phyloP scores from a whole-genome alignment of 257 asterid genomes.

The Petunia axillaris region DNA sequence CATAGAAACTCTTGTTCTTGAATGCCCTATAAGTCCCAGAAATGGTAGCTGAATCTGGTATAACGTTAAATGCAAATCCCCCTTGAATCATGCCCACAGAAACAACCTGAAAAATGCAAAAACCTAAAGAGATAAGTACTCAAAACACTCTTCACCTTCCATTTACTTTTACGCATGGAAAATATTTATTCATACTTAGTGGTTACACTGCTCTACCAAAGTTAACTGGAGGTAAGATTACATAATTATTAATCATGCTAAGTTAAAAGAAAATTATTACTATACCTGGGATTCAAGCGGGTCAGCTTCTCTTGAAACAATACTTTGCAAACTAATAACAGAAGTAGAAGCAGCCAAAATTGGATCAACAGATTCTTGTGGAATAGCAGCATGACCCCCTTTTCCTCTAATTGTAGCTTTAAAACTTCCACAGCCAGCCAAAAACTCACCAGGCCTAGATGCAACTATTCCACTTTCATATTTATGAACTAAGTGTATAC shows the following conservation, averaged over 20 bases:
- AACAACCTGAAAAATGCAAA: constrained; percentile 43
- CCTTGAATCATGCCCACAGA: constrained; percentile 47
- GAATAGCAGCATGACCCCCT: constrained; percentile 43
- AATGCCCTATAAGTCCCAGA: constrained; percentile 60
- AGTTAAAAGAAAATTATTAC: not conserved
- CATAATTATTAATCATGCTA: not conserved
- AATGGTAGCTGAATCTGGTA: constrained; percentile 48
- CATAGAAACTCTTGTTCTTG: constrained; percentile 39
- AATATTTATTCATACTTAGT: too few species aligned
- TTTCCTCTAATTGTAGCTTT: constrained; percentile 47
- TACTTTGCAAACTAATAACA: constrained; percentile 55
- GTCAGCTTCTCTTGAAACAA: constrained; percentile 57
- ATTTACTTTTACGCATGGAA: too few species aligned
- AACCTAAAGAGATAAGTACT: not conserved
- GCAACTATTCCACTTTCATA: constrained; percentile 45
- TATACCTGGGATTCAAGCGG: constrained; percentile 60
- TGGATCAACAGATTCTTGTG: constrained; percentile 47
- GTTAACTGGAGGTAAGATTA: too few species aligned
- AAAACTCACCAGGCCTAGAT: constrained; percentile 48
- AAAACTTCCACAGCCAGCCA: constrained; percentile 63
- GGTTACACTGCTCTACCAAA: too few species aligned
- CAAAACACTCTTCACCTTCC: too few species aligned
- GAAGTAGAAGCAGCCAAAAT: constrained; percentile 56
- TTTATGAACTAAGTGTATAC: constrained; percentile 40
- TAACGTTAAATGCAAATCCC: constrained; percentile 33